A percentile compares a stretch with the other conserved stretches of the same genome.
phyloP scores from a whole-genome alignment of 2,329 filamentous ascomycete species.

The Aureobasidium sp. region DNA sequence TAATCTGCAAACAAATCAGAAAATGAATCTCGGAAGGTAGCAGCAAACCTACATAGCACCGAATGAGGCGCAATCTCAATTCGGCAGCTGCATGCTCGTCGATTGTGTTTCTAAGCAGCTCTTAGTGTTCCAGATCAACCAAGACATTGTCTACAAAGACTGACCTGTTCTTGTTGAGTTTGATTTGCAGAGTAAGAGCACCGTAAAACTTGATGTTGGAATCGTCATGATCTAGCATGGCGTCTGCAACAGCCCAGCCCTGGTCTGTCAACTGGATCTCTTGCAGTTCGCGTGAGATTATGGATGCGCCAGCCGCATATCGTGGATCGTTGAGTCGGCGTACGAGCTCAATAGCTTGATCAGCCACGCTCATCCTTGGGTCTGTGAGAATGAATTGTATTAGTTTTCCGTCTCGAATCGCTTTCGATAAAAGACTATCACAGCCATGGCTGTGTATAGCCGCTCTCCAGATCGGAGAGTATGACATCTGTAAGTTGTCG shows the following conservation, averaged over 20 bases:
- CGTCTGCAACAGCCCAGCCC: constrained; percentile 81
- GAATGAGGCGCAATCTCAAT: constrained; percentile 54
- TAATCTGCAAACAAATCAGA: constrained; percentile 1
- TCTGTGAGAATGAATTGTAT: constrained; percentile 1
- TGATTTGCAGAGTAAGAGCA: constrained; percentile 85
- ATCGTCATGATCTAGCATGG: constrained; percentile 60
- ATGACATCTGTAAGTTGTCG: neutral
- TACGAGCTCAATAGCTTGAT: constrained; percentile 36
- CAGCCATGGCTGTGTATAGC: neutral
- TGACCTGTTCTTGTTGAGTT: constrained; percentile 59
- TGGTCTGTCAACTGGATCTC: constrained; percentile 68
- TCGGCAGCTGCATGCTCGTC: constrained; percentile 51
- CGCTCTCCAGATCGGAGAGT: neutral
- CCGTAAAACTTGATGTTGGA: constrained; percentile 85
- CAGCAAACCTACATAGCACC: constrained; percentile 49
- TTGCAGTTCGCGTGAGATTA: constrained; percentile 69
- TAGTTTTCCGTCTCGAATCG: neutral
- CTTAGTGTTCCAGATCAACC: constrained; percentile 6
- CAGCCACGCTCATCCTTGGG: constrained; percentile 1
- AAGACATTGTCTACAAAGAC: too few species aligned
- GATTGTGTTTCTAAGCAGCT: constrained; percentile 36
- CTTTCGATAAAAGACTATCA: neutral
- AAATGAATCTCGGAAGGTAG: neutral
- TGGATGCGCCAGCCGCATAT: constrained; percentile 38
- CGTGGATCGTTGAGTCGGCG: constrained; percentile 45